phyloP scores from a whole-genome alignment of 306 rosid genomes.

The Ormosia emarginata region DNA sequence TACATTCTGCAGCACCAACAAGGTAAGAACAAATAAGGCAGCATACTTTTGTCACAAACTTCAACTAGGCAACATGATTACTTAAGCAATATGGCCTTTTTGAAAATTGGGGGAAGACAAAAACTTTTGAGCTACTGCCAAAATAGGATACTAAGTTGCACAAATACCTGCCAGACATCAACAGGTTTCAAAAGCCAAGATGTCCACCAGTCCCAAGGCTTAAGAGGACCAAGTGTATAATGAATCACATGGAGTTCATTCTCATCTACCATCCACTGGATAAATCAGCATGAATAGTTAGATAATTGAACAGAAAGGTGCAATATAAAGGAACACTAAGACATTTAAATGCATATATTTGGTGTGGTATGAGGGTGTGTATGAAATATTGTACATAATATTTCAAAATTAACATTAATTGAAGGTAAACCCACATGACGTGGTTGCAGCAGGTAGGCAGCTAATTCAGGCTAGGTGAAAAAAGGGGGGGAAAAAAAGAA shows the following conservation, averaged over 20 bases:
- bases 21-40: not conserved
- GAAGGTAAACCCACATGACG: not conserved
- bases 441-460: not conserved
- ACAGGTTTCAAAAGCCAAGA: slow-evolving; percentile 96
- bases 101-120: not conserved
- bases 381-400: not conserved
- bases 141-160: slow-evolving; percentile 5
- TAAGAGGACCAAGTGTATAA: slow-evolving; percentile 93
- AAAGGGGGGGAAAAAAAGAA: too few relatives aligned
- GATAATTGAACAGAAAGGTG: slow-evolving; percentile 4
- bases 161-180: slow-evolving; percentile 94
- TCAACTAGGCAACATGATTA: not conserved
- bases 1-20: slow-evolving; percentile 56
- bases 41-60: not conserved
- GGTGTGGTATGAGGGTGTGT: not conserved
- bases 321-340: not conserved
- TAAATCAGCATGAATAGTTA: slow-evolving; percentile 16
- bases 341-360: slow-evolving; percentile 1
- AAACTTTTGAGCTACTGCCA: not conserved
- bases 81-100: not conserved
- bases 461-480: not conserved
- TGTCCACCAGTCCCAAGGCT: slow-evolving; percentile 99
- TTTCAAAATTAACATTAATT: not conserved
- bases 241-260: slow-evolving; percentile 75
- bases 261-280: slow-evolving; percentile 93